phyloP scores from a whole-genome alignment of 2,329 filamentous ascomycete genomes.

The Fusarium nodosum region DNA sequence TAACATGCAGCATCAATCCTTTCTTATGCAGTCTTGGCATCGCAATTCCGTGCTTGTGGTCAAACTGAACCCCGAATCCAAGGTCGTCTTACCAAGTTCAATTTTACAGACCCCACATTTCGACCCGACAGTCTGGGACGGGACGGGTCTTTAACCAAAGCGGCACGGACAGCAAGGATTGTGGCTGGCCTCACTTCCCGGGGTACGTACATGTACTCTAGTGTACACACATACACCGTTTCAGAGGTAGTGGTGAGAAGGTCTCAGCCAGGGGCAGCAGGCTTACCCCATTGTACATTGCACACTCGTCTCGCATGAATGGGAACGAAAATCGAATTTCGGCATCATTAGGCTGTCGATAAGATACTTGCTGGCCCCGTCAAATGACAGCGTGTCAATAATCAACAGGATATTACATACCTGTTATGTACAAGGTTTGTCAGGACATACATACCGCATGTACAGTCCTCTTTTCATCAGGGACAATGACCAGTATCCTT shows the following conservation, averaged over 20 bases:
- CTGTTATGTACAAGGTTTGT: not conserved
- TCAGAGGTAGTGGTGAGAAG: constrained; percentile 12
- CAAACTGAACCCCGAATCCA: constrained; percentile 31
- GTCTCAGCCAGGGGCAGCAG: constrained; percentile 16
- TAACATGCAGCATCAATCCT: not conserved
- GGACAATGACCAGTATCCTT: not conserved
- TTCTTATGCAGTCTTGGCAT: constrained; percentile 1
- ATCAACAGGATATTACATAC: not conserved
- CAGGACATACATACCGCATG: not conserved
- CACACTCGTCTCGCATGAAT: constrained; percentile 32
- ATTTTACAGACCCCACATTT: constrained; percentile 45
- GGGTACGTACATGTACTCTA: constrained; percentile 32
- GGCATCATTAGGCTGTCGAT: constrained; percentile 8
- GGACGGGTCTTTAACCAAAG: constrained; percentile 43
- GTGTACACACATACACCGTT: constrained; percentile 4
- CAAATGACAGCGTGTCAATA: not conserved
- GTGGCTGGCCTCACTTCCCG: constrained; percentile 45
- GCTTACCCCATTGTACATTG: constrained; percentile 18
- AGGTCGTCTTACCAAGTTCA: constrained; percentile 37
- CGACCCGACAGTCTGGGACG: constrained; percentile 50
- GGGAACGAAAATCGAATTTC: constrained; percentile 30
- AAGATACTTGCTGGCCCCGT: not conserved
- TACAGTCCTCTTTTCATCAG: not conserved
- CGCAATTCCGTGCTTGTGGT: constrained; percentile 2
- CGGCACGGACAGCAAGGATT: constrained; percentile 44